Evolutionary conservation across 352 stramenopile species (phyloP).

Genomic region (Thalassiosira delicatula): DNA sequence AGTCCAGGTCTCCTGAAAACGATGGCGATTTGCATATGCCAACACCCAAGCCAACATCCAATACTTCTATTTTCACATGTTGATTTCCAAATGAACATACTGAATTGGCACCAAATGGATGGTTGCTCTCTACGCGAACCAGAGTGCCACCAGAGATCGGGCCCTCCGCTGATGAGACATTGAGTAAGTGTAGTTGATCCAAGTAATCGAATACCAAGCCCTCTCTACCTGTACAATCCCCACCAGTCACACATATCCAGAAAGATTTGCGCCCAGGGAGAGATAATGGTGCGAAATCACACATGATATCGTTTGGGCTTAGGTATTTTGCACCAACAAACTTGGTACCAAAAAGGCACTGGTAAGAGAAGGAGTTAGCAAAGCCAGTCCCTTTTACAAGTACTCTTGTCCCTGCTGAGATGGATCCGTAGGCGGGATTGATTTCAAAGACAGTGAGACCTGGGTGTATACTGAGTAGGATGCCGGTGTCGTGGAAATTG

Average conservation of each 20-base stretch:
- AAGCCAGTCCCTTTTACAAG: slow-evolving; percentile 50
- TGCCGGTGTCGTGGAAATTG: slow-evolving; percentile 38
- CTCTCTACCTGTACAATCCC: slow-evolving; percentile 40
- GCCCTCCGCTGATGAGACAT: slow-evolving; percentile 45
- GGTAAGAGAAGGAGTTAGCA: slow-evolving; percentile 40
- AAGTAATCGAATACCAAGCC: slow-evolving; percentile 47
- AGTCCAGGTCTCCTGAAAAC: neutral
- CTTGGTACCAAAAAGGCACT: slow-evolving; percentile 52
- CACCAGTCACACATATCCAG: slow-evolving; percentile 51
- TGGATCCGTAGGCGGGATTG: slow-evolving; percentile 32
- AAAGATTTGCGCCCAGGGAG: slow-evolving; percentile 37
- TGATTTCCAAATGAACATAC: slow-evolving; percentile 53
- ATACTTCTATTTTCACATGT: slow-evolving; percentile 15
- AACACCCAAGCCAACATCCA: slow-evolving; percentile 1
- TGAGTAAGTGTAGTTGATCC: slow-evolving; percentile 36
- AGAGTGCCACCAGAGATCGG: slow-evolving; percentile 42
- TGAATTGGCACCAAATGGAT: slow-evolving; percentile 20
- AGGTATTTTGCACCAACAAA: slow-evolving; percentile 38
- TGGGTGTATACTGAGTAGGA: slow-evolving; percentile 29
- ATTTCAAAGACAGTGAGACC: slow-evolving; percentile 39
- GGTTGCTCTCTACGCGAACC: slow-evolving; percentile 40
- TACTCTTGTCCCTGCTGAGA: slow-evolving; percentile 35
- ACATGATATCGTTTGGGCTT: slow-evolving; percentile 41
- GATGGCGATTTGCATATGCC: slow-evolving; percentile 39
- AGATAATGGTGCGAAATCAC: slow-evolving; percentile 17